phyloP scores from a whole-genome alignment of 2,329 filamentous ascomycete genomes.

The Botrytis paeoniae region DNA sequence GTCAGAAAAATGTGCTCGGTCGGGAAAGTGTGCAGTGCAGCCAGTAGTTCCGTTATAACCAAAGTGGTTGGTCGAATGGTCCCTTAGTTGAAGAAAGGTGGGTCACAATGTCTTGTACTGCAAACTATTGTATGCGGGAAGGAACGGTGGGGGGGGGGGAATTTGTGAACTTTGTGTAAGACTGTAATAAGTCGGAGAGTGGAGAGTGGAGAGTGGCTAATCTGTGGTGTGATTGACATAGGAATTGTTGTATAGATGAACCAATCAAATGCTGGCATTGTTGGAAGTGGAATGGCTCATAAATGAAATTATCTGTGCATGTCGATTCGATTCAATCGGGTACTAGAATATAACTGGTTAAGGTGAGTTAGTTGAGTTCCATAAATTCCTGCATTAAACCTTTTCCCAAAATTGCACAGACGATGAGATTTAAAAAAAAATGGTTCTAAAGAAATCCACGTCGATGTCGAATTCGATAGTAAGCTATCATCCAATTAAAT shows the following conservation, averaged over 20 bases:
- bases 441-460: background rate
- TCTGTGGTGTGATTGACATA: background rate
- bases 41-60: background rate
- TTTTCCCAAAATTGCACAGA: background rate
- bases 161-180: background rate
- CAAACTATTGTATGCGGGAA: slow-evolving; percentile 15
- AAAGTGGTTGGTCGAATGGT: slow-evolving; percentile 4
- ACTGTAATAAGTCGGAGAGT: background rate
- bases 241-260: background rate
- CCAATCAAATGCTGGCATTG: background rate
- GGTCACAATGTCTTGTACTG: background rate
- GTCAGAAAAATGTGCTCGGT: slow-evolving; percentile 5
- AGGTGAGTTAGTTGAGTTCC: background rate
- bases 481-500: background rate
- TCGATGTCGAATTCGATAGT: background rate
- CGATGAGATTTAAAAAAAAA: background rate
- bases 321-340: background rate
- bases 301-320: background rate
- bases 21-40: slow-evolving; percentile 12
- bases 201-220: background rate
- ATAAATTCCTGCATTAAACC: background rate
- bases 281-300: background rate
- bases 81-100: background rate
- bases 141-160: slow-evolving; percentile 3
- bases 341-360: background rate